Conservation (phyloP, 1,139 yeast genomes). For the Saccharomyces hybrid region DNA sequence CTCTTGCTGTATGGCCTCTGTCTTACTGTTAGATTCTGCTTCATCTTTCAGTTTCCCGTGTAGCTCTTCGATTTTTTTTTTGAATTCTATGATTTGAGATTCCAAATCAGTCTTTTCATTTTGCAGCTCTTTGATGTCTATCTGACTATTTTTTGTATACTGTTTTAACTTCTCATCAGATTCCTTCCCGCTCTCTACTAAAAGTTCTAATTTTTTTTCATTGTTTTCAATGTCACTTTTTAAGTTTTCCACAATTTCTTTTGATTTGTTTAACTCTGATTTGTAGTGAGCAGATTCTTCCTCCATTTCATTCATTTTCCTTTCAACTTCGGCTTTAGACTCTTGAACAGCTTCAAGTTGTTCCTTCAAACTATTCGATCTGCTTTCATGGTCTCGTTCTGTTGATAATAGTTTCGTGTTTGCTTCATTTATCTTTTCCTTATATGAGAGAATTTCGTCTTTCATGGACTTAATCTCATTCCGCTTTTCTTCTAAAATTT, state of each 20-base stretch:
- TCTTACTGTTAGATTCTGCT: neutral
- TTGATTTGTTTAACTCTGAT: neutral
- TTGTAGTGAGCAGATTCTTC: neutral
- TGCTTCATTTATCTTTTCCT: neutral
- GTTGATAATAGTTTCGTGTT: neutral
- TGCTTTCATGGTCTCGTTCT: neutral
- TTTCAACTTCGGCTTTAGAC: neutral
- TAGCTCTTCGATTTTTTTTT: slow-evolving; percentile 3
- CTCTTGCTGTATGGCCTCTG: slow-evolving; percentile 3
- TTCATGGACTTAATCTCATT: neutral
- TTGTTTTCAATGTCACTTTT: neutral
- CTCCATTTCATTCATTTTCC: slow-evolving; percentile 4
- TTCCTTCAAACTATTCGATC: neutral
- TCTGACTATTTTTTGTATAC: neutral
- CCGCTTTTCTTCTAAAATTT: neutral
- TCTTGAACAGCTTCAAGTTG: neutral
- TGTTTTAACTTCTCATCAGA: slow-evolving; percentile 1
- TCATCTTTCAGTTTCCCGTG: neutral
- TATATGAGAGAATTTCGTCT: neutral
- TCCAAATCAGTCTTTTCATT: slow-evolving; percentile 1
- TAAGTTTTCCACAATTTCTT: neutral
- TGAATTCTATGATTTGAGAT: slow-evolving; percentile 1
- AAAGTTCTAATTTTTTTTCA: neutral
- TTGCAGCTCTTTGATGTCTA: slow-evolving; percentile 1
- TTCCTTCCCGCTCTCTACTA: slow-evolving; percentile 4